Conservation (phyloP, 108 stramenopile species). For the Phaeodactylum tricornutum region DNA sequence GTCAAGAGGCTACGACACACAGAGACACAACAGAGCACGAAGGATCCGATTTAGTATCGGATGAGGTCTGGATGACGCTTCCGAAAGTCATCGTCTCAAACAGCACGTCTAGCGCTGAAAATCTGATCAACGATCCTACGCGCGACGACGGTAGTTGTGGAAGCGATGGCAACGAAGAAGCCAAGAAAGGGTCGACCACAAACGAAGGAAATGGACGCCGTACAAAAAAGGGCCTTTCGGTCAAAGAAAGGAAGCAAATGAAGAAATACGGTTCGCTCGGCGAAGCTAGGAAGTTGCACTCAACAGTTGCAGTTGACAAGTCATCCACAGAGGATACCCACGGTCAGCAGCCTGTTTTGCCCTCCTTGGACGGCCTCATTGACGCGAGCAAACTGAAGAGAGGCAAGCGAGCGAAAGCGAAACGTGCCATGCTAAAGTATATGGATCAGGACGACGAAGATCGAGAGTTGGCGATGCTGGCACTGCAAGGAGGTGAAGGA, state of each 20-base stretch:
- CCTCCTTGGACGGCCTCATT: neutral
- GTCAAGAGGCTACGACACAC: neutral
- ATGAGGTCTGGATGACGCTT: too few species aligned
- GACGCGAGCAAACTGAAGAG: slow-evolving; percentile 13
- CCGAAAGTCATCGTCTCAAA: too few species aligned
- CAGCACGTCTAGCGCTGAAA: too few species aligned
- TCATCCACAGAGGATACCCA: slow-evolving; percentile 12
- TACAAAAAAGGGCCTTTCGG: slow-evolving; percentile 69
- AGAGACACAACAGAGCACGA: neutral
- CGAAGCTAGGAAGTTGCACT: too few species aligned
- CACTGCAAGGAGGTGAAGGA: slow-evolving; percentile 79
- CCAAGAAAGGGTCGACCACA: neutral
- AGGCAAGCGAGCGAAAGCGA: slow-evolving; percentile 60
- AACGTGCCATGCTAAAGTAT: slow-evolving; percentile 73
- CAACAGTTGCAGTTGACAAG: too few species aligned
- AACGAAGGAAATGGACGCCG: slow-evolving; percentile 1
- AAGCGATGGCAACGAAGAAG: slow-evolving; percentile 4
- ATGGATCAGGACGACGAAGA: slow-evolving; percentile 97
- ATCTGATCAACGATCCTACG: neutral
- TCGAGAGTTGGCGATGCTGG: slow-evolving; percentile 80
- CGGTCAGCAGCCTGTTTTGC: too few species aligned
- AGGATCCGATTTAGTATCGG: neutral
- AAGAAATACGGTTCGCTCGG: slow-evolving; percentile 63
- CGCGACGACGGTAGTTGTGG: neutral
- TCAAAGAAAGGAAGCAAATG: slow-evolving; percentile 51